Evolutionary conservation across 2,329 filamentous ascomycete genomes (phyloP).

Genomic region (Venturia oleaginea): DNA sequence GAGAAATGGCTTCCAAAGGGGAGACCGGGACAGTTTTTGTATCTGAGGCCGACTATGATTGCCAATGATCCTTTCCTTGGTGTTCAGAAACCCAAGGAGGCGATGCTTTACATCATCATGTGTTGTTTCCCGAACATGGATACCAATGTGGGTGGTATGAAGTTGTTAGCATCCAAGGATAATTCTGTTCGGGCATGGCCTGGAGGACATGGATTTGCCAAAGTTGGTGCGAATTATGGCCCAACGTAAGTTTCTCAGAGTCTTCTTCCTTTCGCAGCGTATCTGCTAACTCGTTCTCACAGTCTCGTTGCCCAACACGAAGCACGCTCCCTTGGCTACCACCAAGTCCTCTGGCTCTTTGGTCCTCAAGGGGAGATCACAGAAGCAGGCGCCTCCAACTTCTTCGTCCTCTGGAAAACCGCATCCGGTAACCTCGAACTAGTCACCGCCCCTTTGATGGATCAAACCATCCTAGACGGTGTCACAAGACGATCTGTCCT

Average conservation of each 20-base stretch:
- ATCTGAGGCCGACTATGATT: conserved; percentile 81
- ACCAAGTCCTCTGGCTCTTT: conserved; percentile 93
- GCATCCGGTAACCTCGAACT: conserved; percentile 55
- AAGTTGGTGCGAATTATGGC: conserved; percentile 90
- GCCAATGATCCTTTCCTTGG: conserved; percentile 73
- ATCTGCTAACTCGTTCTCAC: background rate
- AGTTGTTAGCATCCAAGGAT: conserved; percentile 66
- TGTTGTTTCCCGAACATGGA: conserved; percentile 39
- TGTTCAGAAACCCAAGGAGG: conserved; percentile 69
- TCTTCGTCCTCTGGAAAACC: conserved; percentile 73
- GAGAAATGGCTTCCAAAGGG: conserved; percentile 69
- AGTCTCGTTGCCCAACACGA: conserved; percentile 68
- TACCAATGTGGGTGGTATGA: conserved; percentile 39
- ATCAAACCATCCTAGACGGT: conserved; percentile 77
- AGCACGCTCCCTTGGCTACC: conserved; percentile 63
- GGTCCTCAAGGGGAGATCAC: conserved; percentile 63
- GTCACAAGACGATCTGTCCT: conserved; percentile 77
- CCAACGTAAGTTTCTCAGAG: conserved; percentile 33
- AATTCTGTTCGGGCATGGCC: conserved; percentile 89
- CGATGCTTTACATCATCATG: conserved; percentile 77
- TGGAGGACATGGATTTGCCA: conserved; percentile 84
- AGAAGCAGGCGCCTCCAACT: conserved; percentile 86
- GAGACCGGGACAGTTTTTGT: conserved; percentile 61
- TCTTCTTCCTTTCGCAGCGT: background rate
- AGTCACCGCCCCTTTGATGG: conserved; percentile 74